Base-by-base conservation (phyloP, 176 grass and related monocot species). In the Oryza glumipatula region DNA sequence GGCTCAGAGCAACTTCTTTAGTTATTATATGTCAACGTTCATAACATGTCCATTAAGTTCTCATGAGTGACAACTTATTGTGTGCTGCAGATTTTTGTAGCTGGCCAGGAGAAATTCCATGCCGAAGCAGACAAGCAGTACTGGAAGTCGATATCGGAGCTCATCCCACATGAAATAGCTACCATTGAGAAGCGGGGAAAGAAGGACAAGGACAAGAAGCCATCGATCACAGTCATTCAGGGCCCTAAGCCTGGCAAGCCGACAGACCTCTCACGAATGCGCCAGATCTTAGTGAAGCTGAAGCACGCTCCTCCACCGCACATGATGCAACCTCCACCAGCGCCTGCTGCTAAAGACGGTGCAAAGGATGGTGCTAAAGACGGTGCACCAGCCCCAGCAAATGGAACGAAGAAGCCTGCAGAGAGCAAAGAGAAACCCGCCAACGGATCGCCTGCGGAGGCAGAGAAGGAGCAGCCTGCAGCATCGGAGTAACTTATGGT, bases 181-280 rank as follows among this genome's bases (percentile, higher is more conserved):
- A 92, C 87, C 64, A 87, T 98, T 33, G 96, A 94, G 79, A 98
- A 88, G 85, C 83, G 89, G 65, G 93, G 93, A 33, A 94, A 95
- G 87, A 98, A 95, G 80, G 93, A 98, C 4, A 90, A 92, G 80
- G 93, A 95, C 73, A 95, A 94, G 85, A 98, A 98, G 66, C 88
- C 96, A 26, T 94, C 89, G 65, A 77, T 98, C 48, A 86, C 92
- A 11, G 82, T 98, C 54, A 73, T 95, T 67, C 96, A 94, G 15
- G 96, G 96, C 9, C 93, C 93, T 3, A 98, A 95, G 67, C 96
- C 93, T 19, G 96, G 96, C 90, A 98, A 98, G 73, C 91, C 89
- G 19, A 98, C 96, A 0, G 96, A 98, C 38, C 87, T 98, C 41
- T 89, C 93, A 6, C 90, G 93, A 35, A 91, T 98, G 93, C 93